Evolutionary conservation across 129 eudicot species (phyloP).

Genomic region (Oenanthe sinensis): DNA sequence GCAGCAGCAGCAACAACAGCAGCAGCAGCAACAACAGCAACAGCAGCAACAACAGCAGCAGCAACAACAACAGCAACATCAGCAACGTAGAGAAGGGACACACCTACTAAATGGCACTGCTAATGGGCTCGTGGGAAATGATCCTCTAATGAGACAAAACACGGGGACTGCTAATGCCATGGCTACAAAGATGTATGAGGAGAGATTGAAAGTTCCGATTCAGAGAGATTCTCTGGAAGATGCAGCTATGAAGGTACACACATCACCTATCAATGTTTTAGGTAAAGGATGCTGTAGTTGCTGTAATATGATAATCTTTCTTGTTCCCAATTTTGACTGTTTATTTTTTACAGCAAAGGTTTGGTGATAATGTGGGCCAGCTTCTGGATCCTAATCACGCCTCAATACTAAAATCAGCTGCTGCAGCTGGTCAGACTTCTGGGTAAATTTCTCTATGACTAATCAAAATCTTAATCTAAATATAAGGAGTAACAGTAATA

Average conservation of each 20-base stretch:
- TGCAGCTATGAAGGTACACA: conserved; percentile 68
- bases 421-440: conserved; percentile 80
- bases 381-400: conserved; percentile 86
- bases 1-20: conserved; percentile 49
- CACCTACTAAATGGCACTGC: conserved; percentile 70
- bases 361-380: conserved; percentile 76
- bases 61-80: conserved; percentile 60
- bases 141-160: conserved; percentile 72
- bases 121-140: conserved; percentile 75
- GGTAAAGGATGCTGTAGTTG: neutral
- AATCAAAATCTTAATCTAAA: neutral
- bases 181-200: conserved; percentile 95
- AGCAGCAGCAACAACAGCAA: conserved; percentile 52
- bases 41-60: conserved; percentile 63
- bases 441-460: conserved; percentile 39
- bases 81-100: conserved; percentile 76
- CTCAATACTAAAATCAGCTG: conserved; percentile 82
- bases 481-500: neutral
- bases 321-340: neutral
- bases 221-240: conserved; percentile 63
- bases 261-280: neutral
- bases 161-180: conserved; percentile 75
- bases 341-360: conserved; percentile 48
- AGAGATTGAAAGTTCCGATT: conserved; percentile 57
- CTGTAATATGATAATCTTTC: neutral